Evolutionary conservation across 495 filamentous ascomycete genomes (phyloP), one percentile per base, ranked within the genome.

Genomic region (Neurospora cerealis): DNA sequence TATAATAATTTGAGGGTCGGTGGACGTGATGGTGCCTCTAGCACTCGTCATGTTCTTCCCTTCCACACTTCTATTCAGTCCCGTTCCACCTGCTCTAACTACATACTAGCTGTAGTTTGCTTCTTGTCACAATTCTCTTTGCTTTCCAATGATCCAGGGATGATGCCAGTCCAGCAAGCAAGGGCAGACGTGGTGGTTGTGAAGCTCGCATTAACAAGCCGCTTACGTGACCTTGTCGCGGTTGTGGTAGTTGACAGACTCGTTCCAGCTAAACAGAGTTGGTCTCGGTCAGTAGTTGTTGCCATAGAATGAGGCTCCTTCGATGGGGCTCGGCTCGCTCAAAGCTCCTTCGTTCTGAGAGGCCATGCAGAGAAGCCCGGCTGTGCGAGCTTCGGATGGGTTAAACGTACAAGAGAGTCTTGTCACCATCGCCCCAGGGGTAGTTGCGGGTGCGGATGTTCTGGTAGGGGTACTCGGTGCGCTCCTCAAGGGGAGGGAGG

Each of bases 221-320:
- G 74, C 76, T 87, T 89, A 90, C 78, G 81, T 85, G 72, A 83
- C 80, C 88, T 94, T 91, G 85, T 96, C 92, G 83, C 90, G 91
- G 88, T 96, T 93, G 90, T 98, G 94, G 87, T 97, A 95, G 89
- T 99, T 99, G 86, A 97, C 93, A 38, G 85, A 87, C 75, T 87
- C 83, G 85, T 99, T 99, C 96, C 96, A 99, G 91, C 93, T 96
- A 81, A 75, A 46, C 32, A 36, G n/a, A 66, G 42, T 76, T 44
- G 71, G 76, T 74, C 48, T 69, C 48, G 10, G 69, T 32, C 7
- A 40, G 36, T 15, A 37, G 6, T 41, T 34, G 39, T 40, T 70
- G 21, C 7, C 21, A 70, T 46, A n/a, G 38, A 54, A 44, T 38
- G 37, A n/a, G 10, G 54, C 36, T 73, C 44, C n/a, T 40, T 37